A percentile compares a stretch with the other conserved stretches of the same genome.
Conservation (phyloP, 805 yeast species). For the Wickerhamiella azyma region DNA sequence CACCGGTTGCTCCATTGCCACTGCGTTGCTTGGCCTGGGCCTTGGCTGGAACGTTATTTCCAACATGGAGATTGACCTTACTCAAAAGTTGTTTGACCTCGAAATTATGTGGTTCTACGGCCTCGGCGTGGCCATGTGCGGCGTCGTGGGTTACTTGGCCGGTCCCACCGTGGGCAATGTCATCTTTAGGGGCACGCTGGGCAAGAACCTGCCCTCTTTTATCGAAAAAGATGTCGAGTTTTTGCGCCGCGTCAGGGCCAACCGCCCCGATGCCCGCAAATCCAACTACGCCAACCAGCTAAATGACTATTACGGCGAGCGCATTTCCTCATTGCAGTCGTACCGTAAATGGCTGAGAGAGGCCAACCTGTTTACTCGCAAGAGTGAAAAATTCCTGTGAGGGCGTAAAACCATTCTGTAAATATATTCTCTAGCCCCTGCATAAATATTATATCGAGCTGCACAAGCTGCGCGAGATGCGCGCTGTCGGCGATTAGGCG, state of each 20-base stretch:
- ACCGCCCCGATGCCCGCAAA: constrained; percentile 84
- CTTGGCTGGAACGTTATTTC: constrained; percentile 66
- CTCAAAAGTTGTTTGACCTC: constrained; percentile 71
- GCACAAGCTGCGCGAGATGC: background rate
- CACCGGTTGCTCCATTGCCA: constrained; percentile 48
- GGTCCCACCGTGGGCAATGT: constrained; percentile 76
- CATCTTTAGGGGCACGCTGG: constrained; percentile 35
- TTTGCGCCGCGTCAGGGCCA: constrained; percentile 53
- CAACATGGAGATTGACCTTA: constrained; percentile 73
- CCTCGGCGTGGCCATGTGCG: constrained; percentile 58
- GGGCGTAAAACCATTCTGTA: background rate
- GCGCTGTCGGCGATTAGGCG: background rate
- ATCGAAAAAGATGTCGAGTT: constrained; percentile 54
- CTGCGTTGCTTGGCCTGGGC: constrained; percentile 53
- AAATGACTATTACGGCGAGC: constrained; percentile 98
- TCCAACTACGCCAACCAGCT: constrained; percentile 84
- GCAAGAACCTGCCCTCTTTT: constrained; percentile 15
- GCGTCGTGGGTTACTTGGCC: constrained; percentile 60
- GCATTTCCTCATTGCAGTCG: constrained; percentile 69
- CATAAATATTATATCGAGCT: background rate
- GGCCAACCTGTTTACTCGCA: constrained; percentile 60
- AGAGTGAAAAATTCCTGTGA: constrained; percentile 24
- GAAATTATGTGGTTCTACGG: constrained; percentile 77
- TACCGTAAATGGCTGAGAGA: constrained; percentile 96
- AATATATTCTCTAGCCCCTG: background rate